These are phyloP conservation scores for Chionographis japonica DNA, from an alignment of 106 monocot species.

Conservation along the genomic window DNA sequence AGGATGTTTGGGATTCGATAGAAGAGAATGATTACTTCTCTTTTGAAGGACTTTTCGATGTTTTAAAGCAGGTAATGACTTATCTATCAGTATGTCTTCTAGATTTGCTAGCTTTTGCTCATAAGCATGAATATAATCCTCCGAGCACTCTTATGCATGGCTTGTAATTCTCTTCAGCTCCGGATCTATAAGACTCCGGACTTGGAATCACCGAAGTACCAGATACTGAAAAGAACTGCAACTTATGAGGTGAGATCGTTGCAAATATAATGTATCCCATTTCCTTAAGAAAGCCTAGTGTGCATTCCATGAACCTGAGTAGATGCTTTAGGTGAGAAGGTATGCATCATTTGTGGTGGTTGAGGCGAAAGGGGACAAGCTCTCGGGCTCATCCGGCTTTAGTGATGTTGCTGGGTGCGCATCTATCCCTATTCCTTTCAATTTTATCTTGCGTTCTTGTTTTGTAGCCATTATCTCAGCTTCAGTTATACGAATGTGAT, in stretches of 20 bases:
- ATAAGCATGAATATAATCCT: background rate
- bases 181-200: constrained; percentile 89
- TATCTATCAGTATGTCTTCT: background rate
- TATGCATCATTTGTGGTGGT: constrained; percentile 72
- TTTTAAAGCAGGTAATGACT: constrained; percentile 65
- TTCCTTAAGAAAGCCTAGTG: background rate
- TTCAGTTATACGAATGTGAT: background rate
- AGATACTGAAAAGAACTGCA: constrained; percentile 65
- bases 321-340: constrained; percentile 51
- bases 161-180: constrained; percentile 40
- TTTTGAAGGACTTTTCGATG: constrained; percentile 74
- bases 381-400: constrained; percentile 86
- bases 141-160: background rate
- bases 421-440: background rate
- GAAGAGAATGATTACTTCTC: constrained; percentile 84
- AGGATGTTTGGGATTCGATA: constrained; percentile 98
- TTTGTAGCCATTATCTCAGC: background rate
- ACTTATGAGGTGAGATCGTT: constrained; percentile 65
- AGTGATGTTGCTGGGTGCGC: constrained; percentile 77
- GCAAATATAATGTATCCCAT: background rate
- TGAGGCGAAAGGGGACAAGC: constrained; percentile 68
- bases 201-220: constrained; percentile 78
- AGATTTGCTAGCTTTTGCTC: background rate
- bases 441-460: background rate
- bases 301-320: background rate